These are phyloP conservation scores for Paramecium caudatum DNA, from an alignment of 73 alveolate genomes.

Conservation along the genomic window DNA sequence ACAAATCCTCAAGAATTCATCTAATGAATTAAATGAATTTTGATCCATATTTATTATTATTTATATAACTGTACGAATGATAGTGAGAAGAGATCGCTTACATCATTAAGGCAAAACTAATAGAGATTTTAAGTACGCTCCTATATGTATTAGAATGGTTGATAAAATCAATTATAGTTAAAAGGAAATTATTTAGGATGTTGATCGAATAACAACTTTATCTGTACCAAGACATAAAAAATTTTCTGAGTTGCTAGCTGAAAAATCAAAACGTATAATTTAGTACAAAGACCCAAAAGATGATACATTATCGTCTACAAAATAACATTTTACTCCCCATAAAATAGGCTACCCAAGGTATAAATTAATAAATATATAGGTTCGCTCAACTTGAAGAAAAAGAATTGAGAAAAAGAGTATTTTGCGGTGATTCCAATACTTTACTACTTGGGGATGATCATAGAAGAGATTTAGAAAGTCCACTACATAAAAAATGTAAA, in stretches of 20 bases:
- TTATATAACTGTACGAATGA: constrained; percentile 59
- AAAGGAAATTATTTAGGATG: not conserved
- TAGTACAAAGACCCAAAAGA: constrained; percentile 19
- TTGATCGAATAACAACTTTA: constrained; percentile 25
- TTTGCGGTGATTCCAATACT: constrained; percentile 75
- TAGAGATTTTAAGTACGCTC: constrained; percentile 32
- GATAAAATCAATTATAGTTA: too few relatives aligned
- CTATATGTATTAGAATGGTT: not conserved
- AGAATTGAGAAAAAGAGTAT: constrained; percentile 70
- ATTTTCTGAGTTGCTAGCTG: constrained; percentile 26
- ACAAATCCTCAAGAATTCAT: not conserved
- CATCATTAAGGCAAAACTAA: constrained; percentile 67
- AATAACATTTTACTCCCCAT: constrained; percentile 2
- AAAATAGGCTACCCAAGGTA: constrained; percentile 46
- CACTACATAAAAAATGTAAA: not conserved
- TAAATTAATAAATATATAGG: not conserved
- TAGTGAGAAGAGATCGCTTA: constrained; percentile 50
- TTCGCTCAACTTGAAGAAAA: constrained; percentile 68
- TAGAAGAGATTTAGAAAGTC: not conserved
- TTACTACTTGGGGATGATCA: constrained; percentile 8
- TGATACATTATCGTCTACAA: constrained; percentile 7
- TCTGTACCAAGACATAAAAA: constrained; percentile 28
- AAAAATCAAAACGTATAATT: constrained; percentile 18
- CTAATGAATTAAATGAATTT: not conserved
- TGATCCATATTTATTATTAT: constrained; percentile 29